Percentiles rank a stretch among this genome's conserved stretches.
Evolutionary conservation across 2,329 filamentous ascomycete genomes (phyloP).

Genomic region (Rugonectria rugulosa): DNA sequence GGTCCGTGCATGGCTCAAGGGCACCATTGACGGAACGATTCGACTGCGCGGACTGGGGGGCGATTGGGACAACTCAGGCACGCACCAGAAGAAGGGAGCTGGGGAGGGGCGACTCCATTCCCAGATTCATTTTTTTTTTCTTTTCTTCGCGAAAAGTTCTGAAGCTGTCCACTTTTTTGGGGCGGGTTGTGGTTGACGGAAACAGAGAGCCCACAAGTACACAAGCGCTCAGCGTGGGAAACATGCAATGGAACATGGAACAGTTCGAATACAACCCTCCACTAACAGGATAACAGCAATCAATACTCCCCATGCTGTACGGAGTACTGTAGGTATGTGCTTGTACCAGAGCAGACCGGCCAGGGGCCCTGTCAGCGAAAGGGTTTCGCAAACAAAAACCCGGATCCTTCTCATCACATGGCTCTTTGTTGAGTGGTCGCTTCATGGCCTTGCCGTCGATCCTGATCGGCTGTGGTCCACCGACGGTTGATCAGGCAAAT

Average conservation of each 20-base stretch:
- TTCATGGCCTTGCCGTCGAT: constrained; percentile 31
- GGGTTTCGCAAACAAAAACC: constrained; percentile 11
- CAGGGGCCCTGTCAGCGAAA: constrained; percentile 12
- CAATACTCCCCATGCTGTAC: too few species aligned
- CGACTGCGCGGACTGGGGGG: not conserved
- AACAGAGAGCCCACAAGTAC: constrained; percentile 5
- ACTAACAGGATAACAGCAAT: too few species aligned
- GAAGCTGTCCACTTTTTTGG: constrained; percentile 6
- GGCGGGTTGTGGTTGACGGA: constrained; percentile 4
- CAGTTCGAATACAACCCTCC: too few species aligned
- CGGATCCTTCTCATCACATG: constrained; percentile 1
- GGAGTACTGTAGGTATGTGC: too few species aligned
- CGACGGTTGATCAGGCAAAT: constrained; percentile 1
- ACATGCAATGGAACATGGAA: too few species aligned
- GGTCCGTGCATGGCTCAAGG: too few species aligned
- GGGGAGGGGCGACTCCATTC: not conserved
- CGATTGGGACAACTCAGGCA: constrained; percentile 13
- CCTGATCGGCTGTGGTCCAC: constrained; percentile 39
- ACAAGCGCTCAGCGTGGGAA: not conserved
- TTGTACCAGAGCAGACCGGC: constrained; percentile 2
- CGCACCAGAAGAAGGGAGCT: not conserved
- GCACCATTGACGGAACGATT: too few species aligned
- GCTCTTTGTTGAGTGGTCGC: constrained; percentile 28
- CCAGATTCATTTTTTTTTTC: not conserved
- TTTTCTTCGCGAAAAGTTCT: not conserved